Percentiles rank a stretch among this genome's conserved stretches.
Conservation (phyloP, 1,139 yeast genomes). For the Komagataea norvegica region DNA sequence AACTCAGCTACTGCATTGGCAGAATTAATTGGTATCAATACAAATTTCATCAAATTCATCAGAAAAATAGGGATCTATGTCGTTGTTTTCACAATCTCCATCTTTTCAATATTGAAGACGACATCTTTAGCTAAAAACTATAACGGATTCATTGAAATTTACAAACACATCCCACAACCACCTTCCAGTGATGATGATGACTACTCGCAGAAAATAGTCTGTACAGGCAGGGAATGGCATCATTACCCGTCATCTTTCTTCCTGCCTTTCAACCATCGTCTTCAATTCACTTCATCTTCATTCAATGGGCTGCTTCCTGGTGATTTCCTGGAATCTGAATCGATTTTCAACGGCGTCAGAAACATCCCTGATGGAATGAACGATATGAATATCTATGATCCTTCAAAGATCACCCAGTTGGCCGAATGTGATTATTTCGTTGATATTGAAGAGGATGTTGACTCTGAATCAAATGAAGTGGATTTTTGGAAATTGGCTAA, state of each 20-base stretch:
- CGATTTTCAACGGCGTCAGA: conserved; percentile 28
- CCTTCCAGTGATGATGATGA: too few relatives aligned
- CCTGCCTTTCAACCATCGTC: conserved; percentile 54
- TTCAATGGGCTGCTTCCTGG: conserved; percentile 89
- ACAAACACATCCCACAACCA: conserved; percentile 29
- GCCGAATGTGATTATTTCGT: conserved; percentile 53
- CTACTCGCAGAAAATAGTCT: conserved; percentile 50
- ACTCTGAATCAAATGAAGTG: conserved; percentile 32
- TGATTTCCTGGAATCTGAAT: conserved; percentile 46
- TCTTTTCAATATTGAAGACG: conserved; percentile 32
- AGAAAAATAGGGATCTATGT: conserved; percentile 1
- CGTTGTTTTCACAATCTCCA: conserved; percentile 6
- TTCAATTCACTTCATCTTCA: conserved; percentile 68
- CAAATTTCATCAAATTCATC: conserved; percentile 9
- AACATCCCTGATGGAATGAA: conserved; percentile 63
- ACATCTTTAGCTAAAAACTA: conserved; percentile 53
- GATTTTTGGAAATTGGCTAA: not conserved
- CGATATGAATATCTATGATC: conserved; percentile 57
- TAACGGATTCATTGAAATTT: conserved; percentile 32
- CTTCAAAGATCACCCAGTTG: conserved; percentile 43
- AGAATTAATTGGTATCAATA: conserved; percentile 8
- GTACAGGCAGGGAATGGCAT: conserved; percentile 94
- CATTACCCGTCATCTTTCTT: conserved; percentile 87
- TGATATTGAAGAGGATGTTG: conserved; percentile 44
- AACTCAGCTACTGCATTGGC: conserved; percentile 13